Evolutionary conservation across 2,329 filamentous ascomycete species (phyloP).

Genomic region (Phialophora verrucosa): DNA sequence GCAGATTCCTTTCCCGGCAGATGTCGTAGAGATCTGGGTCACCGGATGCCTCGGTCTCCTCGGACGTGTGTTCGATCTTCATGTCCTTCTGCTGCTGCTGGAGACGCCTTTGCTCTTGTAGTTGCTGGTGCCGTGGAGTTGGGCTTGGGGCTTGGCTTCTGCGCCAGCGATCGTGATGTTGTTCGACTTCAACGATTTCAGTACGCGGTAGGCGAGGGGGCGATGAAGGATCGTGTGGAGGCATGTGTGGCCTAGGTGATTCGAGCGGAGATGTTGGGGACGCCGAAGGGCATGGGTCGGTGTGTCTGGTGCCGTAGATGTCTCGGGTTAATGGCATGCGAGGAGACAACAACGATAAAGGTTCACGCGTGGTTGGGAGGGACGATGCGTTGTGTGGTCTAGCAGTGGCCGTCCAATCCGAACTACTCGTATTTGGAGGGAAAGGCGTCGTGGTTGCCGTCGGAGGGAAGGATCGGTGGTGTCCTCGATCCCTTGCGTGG

Average conservation of each 20-base stretch:
- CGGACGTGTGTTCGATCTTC: neutral
- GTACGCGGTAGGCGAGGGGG: neutral
- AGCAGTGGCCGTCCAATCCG: neutral
- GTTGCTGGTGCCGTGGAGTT: neutral
- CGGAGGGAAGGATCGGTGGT: neutral
- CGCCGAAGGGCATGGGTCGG: neutral
- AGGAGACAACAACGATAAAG: neutral
- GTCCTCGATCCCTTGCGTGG: conserved; percentile 1
- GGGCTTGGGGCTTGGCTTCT: neutral
- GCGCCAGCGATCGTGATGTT: neutral
- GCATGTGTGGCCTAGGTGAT: neutral
- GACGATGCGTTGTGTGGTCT: neutral
- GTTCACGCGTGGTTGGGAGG: neutral
- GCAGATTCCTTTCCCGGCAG: neutral
- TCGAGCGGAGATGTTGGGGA: neutral
- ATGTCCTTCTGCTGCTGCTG: neutral
- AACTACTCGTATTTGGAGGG: neutral
- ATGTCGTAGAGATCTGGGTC: neutral
- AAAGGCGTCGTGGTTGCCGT: neutral
- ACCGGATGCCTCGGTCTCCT: neutral
- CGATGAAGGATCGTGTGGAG: neutral
- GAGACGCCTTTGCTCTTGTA: neutral
- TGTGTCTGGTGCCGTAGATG: neutral
- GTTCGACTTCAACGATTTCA: neutral
- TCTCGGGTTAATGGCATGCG: neutral